phyloP scores from a whole-genome alignment of 2,329 filamentous ascomycete species.

The Colletotrichum chrysophilum region DNA sequence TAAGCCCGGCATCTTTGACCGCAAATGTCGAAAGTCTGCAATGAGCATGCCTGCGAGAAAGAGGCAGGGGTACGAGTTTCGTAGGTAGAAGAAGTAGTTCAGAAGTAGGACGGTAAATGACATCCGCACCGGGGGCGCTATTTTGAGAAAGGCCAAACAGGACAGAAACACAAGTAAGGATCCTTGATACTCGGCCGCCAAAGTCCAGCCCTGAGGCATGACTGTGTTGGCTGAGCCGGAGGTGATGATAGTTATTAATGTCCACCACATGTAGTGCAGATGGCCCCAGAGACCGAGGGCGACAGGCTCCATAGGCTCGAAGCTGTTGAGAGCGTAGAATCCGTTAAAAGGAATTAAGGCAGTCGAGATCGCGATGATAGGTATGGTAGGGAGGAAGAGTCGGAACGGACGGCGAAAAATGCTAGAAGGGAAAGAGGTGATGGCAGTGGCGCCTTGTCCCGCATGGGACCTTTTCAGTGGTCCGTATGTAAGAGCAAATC shows the following conservation, averaged over 20 bases:
- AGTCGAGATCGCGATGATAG: not conserved
- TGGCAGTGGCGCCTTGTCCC: slow-evolving; percentile 39
- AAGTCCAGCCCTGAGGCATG: not conserved
- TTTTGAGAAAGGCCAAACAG: not conserved
- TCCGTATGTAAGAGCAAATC: slow-evolving; percentile 52
- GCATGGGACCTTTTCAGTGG: slow-evolving; percentile 45
- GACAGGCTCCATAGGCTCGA: not conserved
- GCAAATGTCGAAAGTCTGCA: not conserved
- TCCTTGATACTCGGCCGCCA: not conserved
- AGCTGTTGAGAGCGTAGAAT: not conserved
- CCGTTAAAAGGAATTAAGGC: not conserved
- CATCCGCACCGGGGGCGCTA: not conserved
- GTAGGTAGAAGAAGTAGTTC: not conserved
- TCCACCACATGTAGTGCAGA: not conserved
- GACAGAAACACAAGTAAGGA: not conserved
- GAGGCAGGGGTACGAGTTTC: not conserved
- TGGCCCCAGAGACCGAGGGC: not conserved
- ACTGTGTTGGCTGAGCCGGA: not conserved
- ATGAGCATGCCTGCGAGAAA: not conserved
- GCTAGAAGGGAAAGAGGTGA: slow-evolving; percentile 46
- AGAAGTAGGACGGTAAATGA: not conserved
- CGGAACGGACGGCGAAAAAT: slow-evolving; percentile 51
- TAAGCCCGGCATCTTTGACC: not conserved
- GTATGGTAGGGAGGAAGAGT: slow-evolving; percentile 47
- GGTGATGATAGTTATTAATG: not conserved